Conservation (phyloP, 805 yeast genomes). For the Candida vartiovaarae region DNA sequence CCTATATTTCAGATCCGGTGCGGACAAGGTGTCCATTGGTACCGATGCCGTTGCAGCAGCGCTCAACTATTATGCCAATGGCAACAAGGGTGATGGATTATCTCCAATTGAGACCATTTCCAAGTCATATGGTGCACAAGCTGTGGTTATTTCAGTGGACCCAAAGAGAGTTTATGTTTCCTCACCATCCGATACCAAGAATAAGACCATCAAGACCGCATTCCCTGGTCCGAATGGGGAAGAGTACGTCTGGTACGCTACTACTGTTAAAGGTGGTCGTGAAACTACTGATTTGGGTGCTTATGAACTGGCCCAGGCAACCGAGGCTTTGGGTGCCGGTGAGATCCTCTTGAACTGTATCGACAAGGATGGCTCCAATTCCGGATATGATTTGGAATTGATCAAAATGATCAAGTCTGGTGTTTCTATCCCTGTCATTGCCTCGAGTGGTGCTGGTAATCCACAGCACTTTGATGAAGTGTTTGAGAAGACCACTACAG, state of each 20-base stretch:
- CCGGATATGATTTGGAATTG: slow-evolving; percentile 87
- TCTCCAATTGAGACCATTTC: slow-evolving; percentile 94
- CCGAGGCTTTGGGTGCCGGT: slow-evolving; percentile 94
- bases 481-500: slow-evolving; percentile 72
- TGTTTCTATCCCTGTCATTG: slow-evolving; percentile 88
- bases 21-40: slow-evolving; percentile 98
- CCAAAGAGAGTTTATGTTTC: slow-evolving; percentile 82
- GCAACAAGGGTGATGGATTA: slow-evolving; percentile 54
- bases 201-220: slow-evolving; percentile 56
- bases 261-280: slow-evolving; percentile 96
- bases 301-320: slow-evolving; percentile 77
- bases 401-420: slow-evolving; percentile 69
- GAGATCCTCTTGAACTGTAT: slow-evolving; percentile 90
- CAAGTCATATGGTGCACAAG: slow-evolving; percentile 88
- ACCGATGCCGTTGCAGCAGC: slow-evolving; percentile 94
- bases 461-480: slow-evolving; percentile 90
- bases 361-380: slow-evolving; percentile 94
- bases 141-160: slow-evolving; percentile 97
- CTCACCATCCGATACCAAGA: slow-evolving; percentile 51
- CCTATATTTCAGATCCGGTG: slow-evolving; percentile 90
- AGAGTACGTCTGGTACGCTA: slow-evolving; percentile 85
- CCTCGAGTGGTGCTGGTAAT: slow-evolving; percentile 95
- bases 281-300: slow-evolving; percentile 88
- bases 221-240: slow-evolving; percentile 86
- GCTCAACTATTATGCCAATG: slow-evolving; percentile 62